Evolutionary conservation across 176 grass and related monocot genomes (phyloP).

Genomic region (Dactylis glomerata): DNA sequence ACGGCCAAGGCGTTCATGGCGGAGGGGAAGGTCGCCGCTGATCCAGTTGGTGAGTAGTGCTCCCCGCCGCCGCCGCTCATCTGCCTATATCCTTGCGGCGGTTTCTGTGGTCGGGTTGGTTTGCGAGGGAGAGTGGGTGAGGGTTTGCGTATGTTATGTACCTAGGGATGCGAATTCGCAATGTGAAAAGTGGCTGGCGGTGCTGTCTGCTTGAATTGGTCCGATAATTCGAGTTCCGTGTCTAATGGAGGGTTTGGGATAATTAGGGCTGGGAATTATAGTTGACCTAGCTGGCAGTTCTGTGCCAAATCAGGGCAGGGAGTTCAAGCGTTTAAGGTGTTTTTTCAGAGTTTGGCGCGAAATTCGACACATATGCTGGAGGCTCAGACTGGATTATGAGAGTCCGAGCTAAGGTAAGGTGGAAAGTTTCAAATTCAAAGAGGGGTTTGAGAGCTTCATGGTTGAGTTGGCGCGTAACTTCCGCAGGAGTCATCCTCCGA

Average conservation of each 20-base stretch:
- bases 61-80: not conserved
- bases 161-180: constrained; percentile 2
- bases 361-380: not conserved
- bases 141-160: not conserved
- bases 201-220: not conserved
- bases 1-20: constrained; percentile 96
- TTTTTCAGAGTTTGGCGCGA: not conserved
- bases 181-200: constrained; percentile 15
- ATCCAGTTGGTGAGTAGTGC: constrained; percentile 92
- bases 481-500: not conserved
- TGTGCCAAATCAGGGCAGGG: not conserved
- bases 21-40: constrained; percentile 90
- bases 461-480: not conserved
- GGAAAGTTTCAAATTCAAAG: not conserved
- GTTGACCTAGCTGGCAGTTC: not conserved
- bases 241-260: not conserved
- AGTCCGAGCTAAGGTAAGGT: not conserved
- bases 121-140: not conserved
- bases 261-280: not conserved
- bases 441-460: not conserved
- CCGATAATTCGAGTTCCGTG: not conserved
- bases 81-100: not conserved
- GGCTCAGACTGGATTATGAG: not conserved
- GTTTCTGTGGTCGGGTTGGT: not conserved
- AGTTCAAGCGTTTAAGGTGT: not conserved